A percentile compares a stretch with the other conserved stretches of the same genome.
phyloP scores from a whole-genome alignment of 148 eudicot species.

The Rhododendron ferrugineum region DNA sequence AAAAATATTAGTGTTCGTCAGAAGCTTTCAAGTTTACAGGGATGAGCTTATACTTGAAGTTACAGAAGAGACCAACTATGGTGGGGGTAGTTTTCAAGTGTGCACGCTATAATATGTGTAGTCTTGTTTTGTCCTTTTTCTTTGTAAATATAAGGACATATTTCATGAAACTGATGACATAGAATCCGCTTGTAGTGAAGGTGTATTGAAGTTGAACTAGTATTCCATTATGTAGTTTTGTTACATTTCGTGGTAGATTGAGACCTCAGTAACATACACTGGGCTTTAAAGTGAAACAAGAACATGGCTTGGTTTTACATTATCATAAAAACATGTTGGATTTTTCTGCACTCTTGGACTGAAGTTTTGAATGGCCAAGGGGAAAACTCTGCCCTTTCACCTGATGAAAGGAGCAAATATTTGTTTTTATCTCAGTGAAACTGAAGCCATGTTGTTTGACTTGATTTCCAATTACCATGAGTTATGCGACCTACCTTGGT shows the following conservation, averaged over 20 bases:
- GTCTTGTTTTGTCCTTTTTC: neutral
- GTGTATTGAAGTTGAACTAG: neutral
- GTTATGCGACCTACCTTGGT: neutral
- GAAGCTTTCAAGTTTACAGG: neutral
- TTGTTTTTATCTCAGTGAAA: neutral
- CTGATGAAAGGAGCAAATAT: neutral
- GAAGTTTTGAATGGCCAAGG: neutral
- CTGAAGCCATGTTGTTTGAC: neutral
- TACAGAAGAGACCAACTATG: neutral
- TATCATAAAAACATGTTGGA: neutral
- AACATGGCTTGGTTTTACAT: neutral
- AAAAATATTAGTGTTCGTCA: neutral
- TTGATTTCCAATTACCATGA: neutral
- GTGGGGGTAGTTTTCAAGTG: neutral
- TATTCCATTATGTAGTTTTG: neutral
- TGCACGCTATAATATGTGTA: neutral
- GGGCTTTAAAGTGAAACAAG: neutral
- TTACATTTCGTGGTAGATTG: neutral
- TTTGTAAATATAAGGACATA: too few species aligned
- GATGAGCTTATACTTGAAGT: neutral
- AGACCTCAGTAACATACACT: neutral
- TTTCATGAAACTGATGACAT: neutral
- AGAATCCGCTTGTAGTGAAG: neutral
- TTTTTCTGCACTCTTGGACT: neutral
- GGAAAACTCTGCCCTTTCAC: neutral